phyloP scores from a whole-genome alignment of 75 land plant genomes.

The Picea glauca region DNA sequence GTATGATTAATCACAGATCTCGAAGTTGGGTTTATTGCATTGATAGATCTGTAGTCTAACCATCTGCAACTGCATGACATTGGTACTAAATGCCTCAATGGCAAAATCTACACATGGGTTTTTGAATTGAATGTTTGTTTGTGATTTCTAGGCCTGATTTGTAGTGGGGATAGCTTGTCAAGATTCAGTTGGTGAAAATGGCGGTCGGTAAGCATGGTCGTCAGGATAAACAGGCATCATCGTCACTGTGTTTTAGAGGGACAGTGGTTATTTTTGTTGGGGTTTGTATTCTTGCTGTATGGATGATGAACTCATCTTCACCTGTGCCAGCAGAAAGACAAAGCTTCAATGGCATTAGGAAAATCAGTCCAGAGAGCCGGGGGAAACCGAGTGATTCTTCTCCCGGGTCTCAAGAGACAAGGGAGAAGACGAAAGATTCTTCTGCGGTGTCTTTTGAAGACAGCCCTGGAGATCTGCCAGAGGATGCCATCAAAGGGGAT shows the following conservation, averaged over 20 bases:
- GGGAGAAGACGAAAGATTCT: constrained; percentile 8
- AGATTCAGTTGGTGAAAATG: constrained; percentile 13
- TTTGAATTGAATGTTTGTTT: too few relatives aligned
- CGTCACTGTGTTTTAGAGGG: constrained; percentile 36
- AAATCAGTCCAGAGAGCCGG: not conserved
- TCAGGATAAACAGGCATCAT: constrained; percentile 38
- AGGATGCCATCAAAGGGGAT: constrained; percentile 14
- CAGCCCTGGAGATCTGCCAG: constrained; percentile 16
- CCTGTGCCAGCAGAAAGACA: constrained; percentile 18
- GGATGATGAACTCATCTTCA: constrained; percentile 64
- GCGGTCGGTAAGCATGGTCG: constrained; percentile 41
- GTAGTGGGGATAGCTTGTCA: too few relatives aligned
- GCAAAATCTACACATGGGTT: too few relatives aligned
- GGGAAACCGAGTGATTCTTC: not conserved
- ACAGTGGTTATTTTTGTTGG: constrained; percentile 57
- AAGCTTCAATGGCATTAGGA: not conserved
- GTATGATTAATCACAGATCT: too few relatives aligned
- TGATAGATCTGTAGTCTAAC: too few relatives aligned
- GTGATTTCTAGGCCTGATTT: too few relatives aligned
- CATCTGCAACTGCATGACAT: too few relatives aligned
- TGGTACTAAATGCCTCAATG: too few relatives aligned
- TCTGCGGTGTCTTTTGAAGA: constrained; percentile 28
- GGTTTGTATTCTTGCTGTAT: constrained; percentile 60
- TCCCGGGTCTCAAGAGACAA: not conserved
- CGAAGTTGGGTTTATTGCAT: too few relatives aligned